Evolutionary conservation across 73 alveolate species (phyloP), one percentile per base, ranked within the genome.

Genomic region (Paramecium sonneborni): DNA sequence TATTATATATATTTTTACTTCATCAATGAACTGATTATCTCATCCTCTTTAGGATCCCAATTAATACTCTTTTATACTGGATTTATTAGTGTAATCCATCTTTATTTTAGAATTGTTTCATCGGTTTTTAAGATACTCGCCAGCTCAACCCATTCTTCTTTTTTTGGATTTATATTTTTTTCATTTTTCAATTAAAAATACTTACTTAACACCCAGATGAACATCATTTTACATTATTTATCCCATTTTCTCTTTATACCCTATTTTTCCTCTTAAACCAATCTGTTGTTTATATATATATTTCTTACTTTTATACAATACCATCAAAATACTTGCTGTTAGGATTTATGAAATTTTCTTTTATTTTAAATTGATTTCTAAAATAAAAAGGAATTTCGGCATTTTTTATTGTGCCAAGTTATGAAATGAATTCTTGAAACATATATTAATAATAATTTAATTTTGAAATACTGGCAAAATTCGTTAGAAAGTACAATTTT

Each of bases 21-120:
- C 87, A 74, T 74, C 38, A 74, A 74, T 10, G 56, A 37, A 15
- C 87, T 28, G 34, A 74, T 74, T 1, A 74, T 74, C 1, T 74
- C 87, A 74, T 74, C 87, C 20, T 74, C 87, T 35, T 74, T 5
- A 21, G 87, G 58, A 74, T 74, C 87, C 87, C 87, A 74, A 37
- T 28, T 74, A 37, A 74, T 39, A 34, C 62, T 74, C 32, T 74
- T 74, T n/a, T 32, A n/a, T 3, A 74, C 32, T 32, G 87, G 87
- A 23, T 74, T 74, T 34, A 74, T 74, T 28, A 74, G 35, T n/a
- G 87, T 74, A 9, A 74, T 74, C 87, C 87, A 74, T 74, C 87
- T 15, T 37, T 74, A 37, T 74, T 74, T 74, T 4, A 74, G 44
- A 15, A 39, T 74, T 9, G 87, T 34, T 39, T 74, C 87, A 21